A percentile compares a stretch with the other conserved stretches of the same genome.
These are phyloP conservation scores for Cystobasidium tubakii DNA, from an alignment of 768 basidiomycete species.

Conservation along the genomic window DNA sequence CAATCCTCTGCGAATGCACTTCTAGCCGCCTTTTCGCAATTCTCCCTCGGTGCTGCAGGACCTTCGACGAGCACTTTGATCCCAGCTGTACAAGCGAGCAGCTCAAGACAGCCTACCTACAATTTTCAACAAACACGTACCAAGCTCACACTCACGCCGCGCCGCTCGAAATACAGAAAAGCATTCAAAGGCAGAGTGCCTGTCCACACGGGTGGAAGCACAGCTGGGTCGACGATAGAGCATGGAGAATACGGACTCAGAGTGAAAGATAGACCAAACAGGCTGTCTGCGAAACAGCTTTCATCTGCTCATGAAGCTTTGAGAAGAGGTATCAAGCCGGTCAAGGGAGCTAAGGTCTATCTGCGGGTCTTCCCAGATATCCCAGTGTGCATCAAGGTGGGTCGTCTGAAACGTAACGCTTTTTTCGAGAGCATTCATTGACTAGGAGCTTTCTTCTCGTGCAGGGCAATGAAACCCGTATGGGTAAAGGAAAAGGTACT, in stretches of 20 bases:
- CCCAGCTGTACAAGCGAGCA: background rate
- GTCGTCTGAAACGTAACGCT: conserved; percentile 36
- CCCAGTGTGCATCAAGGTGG: conserved; percentile 91
- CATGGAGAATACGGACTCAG: conserved; percentile 89
- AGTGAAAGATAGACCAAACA: conserved; percentile 62
- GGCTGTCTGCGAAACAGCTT: conserved; percentile 84
- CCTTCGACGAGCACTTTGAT: background rate
- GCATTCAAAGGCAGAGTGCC: conserved; percentile 85
- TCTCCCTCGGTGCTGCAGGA: background rate
- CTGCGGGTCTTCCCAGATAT: conserved; percentile 91
- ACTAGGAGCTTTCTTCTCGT: too few species aligned
- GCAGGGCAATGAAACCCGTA: conserved; percentile 94
- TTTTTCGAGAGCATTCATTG: background rate
- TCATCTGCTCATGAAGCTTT: conserved; percentile 78
- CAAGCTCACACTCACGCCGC: conserved; percentile 60
- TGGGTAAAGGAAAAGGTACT: conserved; percentile 98
- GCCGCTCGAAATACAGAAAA: conserved; percentile 73
- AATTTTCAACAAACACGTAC: conserved; percentile 25
- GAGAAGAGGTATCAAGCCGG: conserved; percentile 75
- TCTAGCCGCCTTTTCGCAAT: background rate
- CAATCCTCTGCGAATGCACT: background rate
- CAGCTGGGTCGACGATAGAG: conserved; percentile 83
- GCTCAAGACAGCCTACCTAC: background rate
- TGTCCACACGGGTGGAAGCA: conserved; percentile 80
- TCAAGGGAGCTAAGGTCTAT: conserved; percentile 81